These are phyloP conservation scores for Achaetomiella virescens DNA, from an alignment of 495 filamentous ascomycete genomes.

Conservation along the genomic window DNA sequence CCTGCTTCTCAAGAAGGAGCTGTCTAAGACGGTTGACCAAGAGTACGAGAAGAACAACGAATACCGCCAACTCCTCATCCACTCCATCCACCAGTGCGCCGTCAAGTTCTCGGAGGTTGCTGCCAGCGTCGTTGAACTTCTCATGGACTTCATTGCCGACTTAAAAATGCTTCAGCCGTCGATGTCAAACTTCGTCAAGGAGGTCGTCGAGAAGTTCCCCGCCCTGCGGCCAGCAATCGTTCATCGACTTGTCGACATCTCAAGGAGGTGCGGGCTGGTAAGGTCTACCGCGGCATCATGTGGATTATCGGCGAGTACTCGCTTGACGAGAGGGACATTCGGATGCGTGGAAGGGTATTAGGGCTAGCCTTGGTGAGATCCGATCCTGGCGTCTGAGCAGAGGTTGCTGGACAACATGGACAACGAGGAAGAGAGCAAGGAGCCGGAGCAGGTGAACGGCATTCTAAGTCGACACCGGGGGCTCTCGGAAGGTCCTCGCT, in stretches of 20 bases:
- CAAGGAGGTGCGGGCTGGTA: constrained; percentile 90
- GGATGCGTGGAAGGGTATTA: constrained; percentile 97
- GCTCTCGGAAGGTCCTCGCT: constrained; percentile 85
- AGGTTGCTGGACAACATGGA: constrained; percentile 68
- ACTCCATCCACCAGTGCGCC: constrained; percentile 95
- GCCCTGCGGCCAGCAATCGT: constrained; percentile 81
- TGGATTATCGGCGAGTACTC: constrained; percentile 99
- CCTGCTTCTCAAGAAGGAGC: constrained; percentile 92
- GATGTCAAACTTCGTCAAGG: constrained; percentile 98
- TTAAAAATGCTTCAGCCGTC: constrained; percentile 92
- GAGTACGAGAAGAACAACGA: constrained; percentile 99
- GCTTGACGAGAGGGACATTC: constrained; percentile 85
- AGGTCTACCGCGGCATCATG: constrained; percentile 91
- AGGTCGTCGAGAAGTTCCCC: constrained; percentile 98
- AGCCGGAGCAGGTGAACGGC: constrained; percentile 69
- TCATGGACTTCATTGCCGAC: constrained; percentile 99
- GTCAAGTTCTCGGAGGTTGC: constrained; percentile 99
- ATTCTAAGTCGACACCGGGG: constrained; percentile 68
- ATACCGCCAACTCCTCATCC: constrained; percentile 91
- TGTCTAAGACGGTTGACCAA: constrained; percentile 95
- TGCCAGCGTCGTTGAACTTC: constrained; percentile 86
- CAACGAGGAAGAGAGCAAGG: constrained; percentile 48
- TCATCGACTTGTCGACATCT: constrained; percentile 79
- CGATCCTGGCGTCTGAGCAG: constrained; percentile 93
- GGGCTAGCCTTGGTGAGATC: constrained; percentile 91